Evolutionary conservation across 257 asterid species (phyloP), one percentile per base, ranked within the genome.

Genomic region (Solanum ahanhuiri): DNA sequence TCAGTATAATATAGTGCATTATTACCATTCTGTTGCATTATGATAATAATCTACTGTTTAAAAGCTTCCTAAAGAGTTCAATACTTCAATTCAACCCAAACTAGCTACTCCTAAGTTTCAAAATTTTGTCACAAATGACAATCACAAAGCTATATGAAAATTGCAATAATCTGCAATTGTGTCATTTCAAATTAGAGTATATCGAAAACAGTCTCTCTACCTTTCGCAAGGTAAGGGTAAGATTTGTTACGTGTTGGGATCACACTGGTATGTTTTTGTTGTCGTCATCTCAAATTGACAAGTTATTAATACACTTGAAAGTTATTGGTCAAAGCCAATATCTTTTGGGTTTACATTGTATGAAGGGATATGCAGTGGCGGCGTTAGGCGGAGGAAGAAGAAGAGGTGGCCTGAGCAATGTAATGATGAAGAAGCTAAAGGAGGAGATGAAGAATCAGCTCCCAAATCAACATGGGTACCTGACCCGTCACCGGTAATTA

Each of bases 401-500:
- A 12, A 89, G 25, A 41, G 81, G 41, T 75, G 58, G 3, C 7
- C 7, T 37, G n/a, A 75, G 58, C 58, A 75, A 39, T 5, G 15
- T 23, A 11, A 23, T 76, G 37, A 76, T 41, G 37, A 76, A 20
- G 22, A 63, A 60, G 37, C 1, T 67, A 87, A 87, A 79, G 91
- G 88, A 15, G 31, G 89, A 33, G 83, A 76, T 41, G 37, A 76
- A 15, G 5, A 88, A 10, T 82, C 39, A 48, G 88, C 9, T 25
- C 76, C 75, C 2, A 51, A 89, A 88, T 85, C 87, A n/a, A 66
- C 93, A 30, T 93, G 94, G 92, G 92, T 88, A 82, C 95, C 96
- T 83, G 95, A 93, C 90, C 94, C 63, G 90, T 84, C 1, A 91
- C 96, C 60, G 96, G 93, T 2, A 88, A 85, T 82, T 92, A 92